Conservation (phyloP, 1,284 basidiomycete species). For the Anthracocystis setariae region DNA sequence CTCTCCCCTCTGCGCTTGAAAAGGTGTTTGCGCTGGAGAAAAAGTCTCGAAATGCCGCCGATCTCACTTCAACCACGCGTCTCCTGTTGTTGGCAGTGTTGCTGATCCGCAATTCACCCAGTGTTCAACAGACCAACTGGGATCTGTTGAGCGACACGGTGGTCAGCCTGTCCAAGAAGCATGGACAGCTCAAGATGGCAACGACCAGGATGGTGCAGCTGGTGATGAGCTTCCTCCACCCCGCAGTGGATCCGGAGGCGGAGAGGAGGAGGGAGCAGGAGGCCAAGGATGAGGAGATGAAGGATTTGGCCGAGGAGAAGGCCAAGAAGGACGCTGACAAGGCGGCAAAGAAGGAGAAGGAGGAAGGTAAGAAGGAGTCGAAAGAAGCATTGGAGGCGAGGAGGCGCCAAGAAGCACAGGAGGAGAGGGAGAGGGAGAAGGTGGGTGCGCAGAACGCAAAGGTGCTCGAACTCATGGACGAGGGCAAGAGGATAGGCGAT, state of each 20-base stretch:
- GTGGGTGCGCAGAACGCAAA: slow-evolving; percentile 59
- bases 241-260: slow-evolving; percentile 69
- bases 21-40: slow-evolving; percentile 91
- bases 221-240: slow-evolving; percentile 61
- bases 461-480: slow-evolving; percentile 55
- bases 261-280: slow-evolving; percentile 69
- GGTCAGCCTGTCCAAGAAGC: slow-evolving; percentile 80
- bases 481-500: slow-evolving; percentile 56
- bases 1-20: slow-evolving; percentile 85
- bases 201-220: slow-evolving; percentile 82
- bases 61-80: slow-evolving; percentile 87
- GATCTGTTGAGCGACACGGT: slow-evolving; percentile 56
- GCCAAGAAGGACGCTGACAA: slow-evolving; percentile 41
- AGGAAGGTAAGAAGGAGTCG: slow-evolving; percentile 40
- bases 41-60: slow-evolving; percentile 94
- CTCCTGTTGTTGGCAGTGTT: slow-evolving; percentile 78
- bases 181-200: slow-evolving; percentile 92
- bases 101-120: slow-evolving; percentile 56
- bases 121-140: slow-evolving; percentile 47
- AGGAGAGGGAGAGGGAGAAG: slow-evolving; percentile 53
- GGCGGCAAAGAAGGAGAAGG: slow-evolving; percentile 32
- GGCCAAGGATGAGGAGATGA: slow-evolving; percentile 47
- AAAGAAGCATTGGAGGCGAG: slow-evolving; percentile 44
- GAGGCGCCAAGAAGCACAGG: slow-evolving; percentile 25
- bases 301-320: slow-evolving; percentile 36